Base-by-base conservation (phyloP, 805 yeast species). In the Ascoidea rubescens region DNA sequence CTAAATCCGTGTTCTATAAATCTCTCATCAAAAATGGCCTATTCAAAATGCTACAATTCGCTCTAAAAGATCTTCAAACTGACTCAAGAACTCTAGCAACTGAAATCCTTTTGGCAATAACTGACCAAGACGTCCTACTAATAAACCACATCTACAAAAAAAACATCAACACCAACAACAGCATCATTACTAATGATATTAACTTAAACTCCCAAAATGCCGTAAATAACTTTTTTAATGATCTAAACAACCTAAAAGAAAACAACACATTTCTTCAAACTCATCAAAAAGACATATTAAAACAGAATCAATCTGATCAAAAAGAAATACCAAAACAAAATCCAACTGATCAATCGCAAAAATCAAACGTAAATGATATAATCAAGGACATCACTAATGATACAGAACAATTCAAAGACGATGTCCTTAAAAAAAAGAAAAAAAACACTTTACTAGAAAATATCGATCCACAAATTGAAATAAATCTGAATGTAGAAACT, bases 121-220 rank as follows among this genome's bases (percentile, higher is more conserved):
- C 90, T 31, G 96, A 90, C 54, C 91, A 86, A 58, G 96, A 89
- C 60, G 82, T 86, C 7, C 65, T 80, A 14, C 64, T 86, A 46
- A 79, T 87, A 44, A 68, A 67, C 53, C 65, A 62, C 5, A 42
- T 55, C 5, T 16, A 14, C 16, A 28, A 47, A 5, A 51, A 53
- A 8, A 16, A 46, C n/a, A 31, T 45, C 31, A 28, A 45, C 33
- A 53, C 53, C 47, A 37, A 48, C 4, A 31, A 46, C 33, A 37
- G 31, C 17, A 53, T 46, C 45, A 45, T 33, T 42, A 51, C 50
- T 31, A 48, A 51, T 31, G 47, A 50, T 5, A 52, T 51, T 14
- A 54, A 50, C 7, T 48, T 50, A n/a, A 56, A 21, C 14, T n/a
- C 31, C 32, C n/a, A 50, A 48, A 16, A 42, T 48, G n/a, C 31